A percentile compares a stretch with the other conserved stretches of the same genome.
phyloP scores from a whole-genome alignment of 2,329 filamentous ascomycete species.

The Neocatenulostroma microsporum region DNA sequence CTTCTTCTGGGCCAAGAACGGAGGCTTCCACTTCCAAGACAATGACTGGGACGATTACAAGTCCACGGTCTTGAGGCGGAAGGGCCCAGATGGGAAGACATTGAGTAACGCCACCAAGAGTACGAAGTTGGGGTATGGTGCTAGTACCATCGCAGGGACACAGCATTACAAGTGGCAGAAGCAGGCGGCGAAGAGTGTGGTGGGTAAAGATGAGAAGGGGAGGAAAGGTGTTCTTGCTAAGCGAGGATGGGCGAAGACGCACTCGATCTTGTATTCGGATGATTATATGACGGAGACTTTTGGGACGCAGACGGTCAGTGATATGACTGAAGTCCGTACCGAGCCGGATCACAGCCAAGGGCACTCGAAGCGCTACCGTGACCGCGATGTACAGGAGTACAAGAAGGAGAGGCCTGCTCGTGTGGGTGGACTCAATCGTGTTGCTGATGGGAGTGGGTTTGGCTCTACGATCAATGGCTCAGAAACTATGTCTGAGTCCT shows the following conservation, averaged over 20 bases:
- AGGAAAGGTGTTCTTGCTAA: constrained; percentile 31
- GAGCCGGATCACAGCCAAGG: constrained; percentile 18
- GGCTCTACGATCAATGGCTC: constrained; percentile 62
- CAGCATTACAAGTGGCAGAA: constrained; percentile 45
- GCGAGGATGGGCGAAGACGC: constrained; percentile 35
- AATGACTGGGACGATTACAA: constrained; percentile 99
- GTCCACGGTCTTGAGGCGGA: constrained; percentile 79
- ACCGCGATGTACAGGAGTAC: constrained; percentile 67
- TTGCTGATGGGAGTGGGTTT: constrained; percentile 70
- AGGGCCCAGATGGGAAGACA: constrained; percentile 80
- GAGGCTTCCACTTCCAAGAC: constrained; percentile 78
- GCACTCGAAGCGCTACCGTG: constrained; percentile 45
- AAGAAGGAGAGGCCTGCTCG: constrained; percentile 77
- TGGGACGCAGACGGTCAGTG: constrained; percentile 22
- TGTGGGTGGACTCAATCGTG: constrained; percentile 81
- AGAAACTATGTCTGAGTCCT: constrained; percentile 45
- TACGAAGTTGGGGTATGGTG: constrained; percentile 71
- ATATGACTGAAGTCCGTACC: constrained; percentile 26
- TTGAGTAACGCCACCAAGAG: constrained; percentile 73
- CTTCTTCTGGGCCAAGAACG: constrained; percentile 97
- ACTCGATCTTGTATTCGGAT: constrained; percentile 37
- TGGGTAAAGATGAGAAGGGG: constrained; percentile 40
- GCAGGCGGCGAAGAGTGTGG: constrained; percentile 29
- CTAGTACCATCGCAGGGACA: constrained; percentile 63
- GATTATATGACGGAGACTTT: constrained; percentile 33